Base-by-base conservation (phyloP, 2,329 filamentous ascomycete genomes). In the Sporothrix mexicana region DNA sequence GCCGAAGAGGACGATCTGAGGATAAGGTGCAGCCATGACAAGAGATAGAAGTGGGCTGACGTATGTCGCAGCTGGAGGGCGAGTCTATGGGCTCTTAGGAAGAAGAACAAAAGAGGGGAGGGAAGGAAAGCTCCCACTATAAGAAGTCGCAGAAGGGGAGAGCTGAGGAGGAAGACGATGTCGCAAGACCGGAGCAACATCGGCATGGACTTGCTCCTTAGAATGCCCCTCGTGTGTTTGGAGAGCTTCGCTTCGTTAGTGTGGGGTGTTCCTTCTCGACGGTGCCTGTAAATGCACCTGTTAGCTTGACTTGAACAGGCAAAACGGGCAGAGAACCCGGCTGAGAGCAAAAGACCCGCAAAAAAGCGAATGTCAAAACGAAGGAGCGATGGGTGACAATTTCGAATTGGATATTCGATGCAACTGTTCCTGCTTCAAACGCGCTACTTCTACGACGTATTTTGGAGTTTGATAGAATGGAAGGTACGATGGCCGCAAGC, bases 1-100 rank as follows among this genome's bases (percentile, higher is more conserved):
- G 71, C 95, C 95, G 75, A 98, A 92, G 30, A 98, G 88, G 75
- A 98, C 85, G 77, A 95, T 85, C 78, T 95, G 93, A 67, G 91
- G 90, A 78, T 92, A 92, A 0, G 88, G 83, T 55, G 81, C 80
- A 2, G 76, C 75, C 76, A 77, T 77, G 68, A 25, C 10, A 30
- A 20, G 20, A 30, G 4, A 12, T 6, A 25, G 25, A 4, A 30
- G 23, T 70, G 53, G 55, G 25, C n/a, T 25, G 23, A 12, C 8
- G 3, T 8, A 41, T 20, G 2, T 55, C 8, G 51, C 13, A 55
- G 51, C 30, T 36, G 5, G 30, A 36, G 30, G 30, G 30, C 30
- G 7, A 36, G 30, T 36, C 7, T 36, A 36, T 36, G 30, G 30
- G 5, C 30, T 36, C 30, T 36, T 36, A 67, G 12, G 62, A 2